Base-by-base conservation (phyloP, 768 basidiomycete genomes). In the Cystobasidium tubakii region DNA sequence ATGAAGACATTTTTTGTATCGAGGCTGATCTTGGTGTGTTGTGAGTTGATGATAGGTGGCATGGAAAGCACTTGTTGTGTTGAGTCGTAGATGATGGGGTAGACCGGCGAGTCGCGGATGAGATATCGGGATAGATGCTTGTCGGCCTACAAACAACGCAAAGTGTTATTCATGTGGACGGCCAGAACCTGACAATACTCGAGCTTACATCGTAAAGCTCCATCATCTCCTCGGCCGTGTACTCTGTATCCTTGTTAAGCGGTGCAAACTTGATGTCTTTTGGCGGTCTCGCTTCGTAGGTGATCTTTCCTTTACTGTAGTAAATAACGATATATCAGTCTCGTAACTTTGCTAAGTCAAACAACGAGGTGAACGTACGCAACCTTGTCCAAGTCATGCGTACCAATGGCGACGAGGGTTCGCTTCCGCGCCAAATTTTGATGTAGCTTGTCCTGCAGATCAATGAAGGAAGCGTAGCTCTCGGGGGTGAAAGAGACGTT, bases 361-460 rank as follows among this genome's bases (percentile, higher is more conserved):
- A 7, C 34, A n/a, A 12, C 9, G 54, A 34, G n/a, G 33, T 31
- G 21, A 10, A 94, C 94, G 3, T 88, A 84, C 71, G 87, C 84
- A 69, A 99, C 82, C 1, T 90, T 91, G 81, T 97, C 93, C 62
- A 99, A 82, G 82, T 99, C 96, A 77, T 99, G 96, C 1, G 96
- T 99, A 72, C 96, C 96, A 76, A 99, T 96, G 23, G 96, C 87
- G 60, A 95, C 96, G 54, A 99, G 86, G 79, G 90, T 90, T 73
- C 96, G 85, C 76, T 89, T 85, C 73, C 96, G 85, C 79, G 91
- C 93, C 39, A 99, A 86, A 81, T 99, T 99, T 79, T 94, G 90
- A 80, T 99, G 96, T 63, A 99, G 85, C 82, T 98, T 99, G 80
- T 99, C 96, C 83, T 99, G 96, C n/a, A 99, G 84, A 80, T 98